These are phyloP conservation scores for Penicillium sp. DNA, from an alignment of 2,329 filamentous ascomycete genomes.

Conservation along the genomic window DNA sequence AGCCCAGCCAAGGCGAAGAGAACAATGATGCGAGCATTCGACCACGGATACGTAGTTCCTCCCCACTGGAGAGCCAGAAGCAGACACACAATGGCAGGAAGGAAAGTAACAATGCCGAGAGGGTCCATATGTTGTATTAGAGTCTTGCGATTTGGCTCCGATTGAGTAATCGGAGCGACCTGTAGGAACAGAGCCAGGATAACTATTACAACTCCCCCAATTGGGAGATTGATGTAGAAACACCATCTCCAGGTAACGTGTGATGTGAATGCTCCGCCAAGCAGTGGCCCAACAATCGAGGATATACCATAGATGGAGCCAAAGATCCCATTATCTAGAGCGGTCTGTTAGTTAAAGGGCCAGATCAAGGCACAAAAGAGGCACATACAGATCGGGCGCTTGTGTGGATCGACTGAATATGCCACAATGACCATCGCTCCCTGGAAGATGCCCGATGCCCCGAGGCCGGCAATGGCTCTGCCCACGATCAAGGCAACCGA, in stretches of 20 bases:
- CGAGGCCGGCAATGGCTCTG: not conserved
- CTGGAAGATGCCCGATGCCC: not conserved
- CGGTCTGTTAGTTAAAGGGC: no score
- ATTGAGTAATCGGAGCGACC: slow-evolving; percentile 24
- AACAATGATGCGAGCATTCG: no score
- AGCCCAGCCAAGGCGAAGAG: no score
- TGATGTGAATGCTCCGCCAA: slow-evolving; percentile 54
- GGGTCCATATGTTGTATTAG: slow-evolving; percentile 39
- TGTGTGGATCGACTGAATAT: slow-evolving; percentile 55
- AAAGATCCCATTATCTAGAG: slow-evolving; percentile 45
- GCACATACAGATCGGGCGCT: slow-evolving; percentile 47
- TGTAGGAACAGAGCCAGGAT: slow-evolving; percentile 53
- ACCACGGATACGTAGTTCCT: slow-evolving; percentile 22
- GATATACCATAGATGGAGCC: slow-evolving; percentile 63
- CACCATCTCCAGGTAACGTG: slow-evolving; percentile 46
- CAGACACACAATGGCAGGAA: slow-evolving; percentile 29
- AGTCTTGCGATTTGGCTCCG: slow-evolving; percentile 46
- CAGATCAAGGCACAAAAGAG: no score
- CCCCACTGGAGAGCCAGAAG: slow-evolving; percentile 33
- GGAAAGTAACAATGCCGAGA: slow-evolving; percentile 39
- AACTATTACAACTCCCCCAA: slow-evolving; percentile 52
- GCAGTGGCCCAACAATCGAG: slow-evolving; percentile 45
- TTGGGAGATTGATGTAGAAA: slow-evolving; percentile 53
- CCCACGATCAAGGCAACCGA: not conserved
- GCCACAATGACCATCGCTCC: not conserved